Conservation (phyloP, 768 basidiomycete genomes). For the Tylopilus rubrobrunneus region DNA sequence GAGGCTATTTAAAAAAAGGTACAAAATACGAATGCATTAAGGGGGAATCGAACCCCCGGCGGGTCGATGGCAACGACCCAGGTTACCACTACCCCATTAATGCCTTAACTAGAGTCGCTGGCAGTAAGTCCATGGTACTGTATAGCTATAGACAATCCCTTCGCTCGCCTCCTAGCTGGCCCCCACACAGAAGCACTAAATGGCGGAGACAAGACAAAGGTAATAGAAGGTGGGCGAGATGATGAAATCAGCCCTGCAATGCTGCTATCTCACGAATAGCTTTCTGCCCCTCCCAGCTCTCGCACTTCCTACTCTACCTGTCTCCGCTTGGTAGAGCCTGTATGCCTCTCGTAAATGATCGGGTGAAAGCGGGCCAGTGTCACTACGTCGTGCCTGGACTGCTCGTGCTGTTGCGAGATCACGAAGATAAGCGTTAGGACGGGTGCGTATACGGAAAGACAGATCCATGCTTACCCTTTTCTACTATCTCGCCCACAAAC, state of each 20-base stretch:
- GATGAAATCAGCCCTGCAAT: too few relatives aligned
- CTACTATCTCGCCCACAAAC: constrained; percentile 89
- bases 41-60: constrained; percentile 81
- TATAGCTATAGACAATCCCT: too few relatives aligned
- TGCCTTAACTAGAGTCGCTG: background rate
- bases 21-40: constrained; percentile 18
- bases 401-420: constrained; percentile 52
- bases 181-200: too few relatives aligned
- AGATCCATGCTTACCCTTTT: constrained; percentile 54
- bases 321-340: constrained; percentile 73
- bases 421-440: background rate
- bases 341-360: constrained; percentile 91
- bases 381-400: constrained; percentile 68
- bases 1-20: background rate
- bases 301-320: constrained; percentile 77
- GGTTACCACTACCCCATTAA: constrained; percentile 63
- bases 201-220: too few relatives aligned
- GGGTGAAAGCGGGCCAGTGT: constrained; percentile 77
- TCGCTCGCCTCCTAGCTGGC: too few relatives aligned
- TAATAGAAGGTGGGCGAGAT: too few relatives aligned
- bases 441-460: background rate
- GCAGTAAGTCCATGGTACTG: too few relatives aligned
- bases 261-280: constrained; percentile 59
- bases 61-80: constrained; percentile 75
- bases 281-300: constrained; percentile 65